Evolutionary conservation across 106 monocot species (phyloP).

Genomic region (Allium fistulosum): DNA sequence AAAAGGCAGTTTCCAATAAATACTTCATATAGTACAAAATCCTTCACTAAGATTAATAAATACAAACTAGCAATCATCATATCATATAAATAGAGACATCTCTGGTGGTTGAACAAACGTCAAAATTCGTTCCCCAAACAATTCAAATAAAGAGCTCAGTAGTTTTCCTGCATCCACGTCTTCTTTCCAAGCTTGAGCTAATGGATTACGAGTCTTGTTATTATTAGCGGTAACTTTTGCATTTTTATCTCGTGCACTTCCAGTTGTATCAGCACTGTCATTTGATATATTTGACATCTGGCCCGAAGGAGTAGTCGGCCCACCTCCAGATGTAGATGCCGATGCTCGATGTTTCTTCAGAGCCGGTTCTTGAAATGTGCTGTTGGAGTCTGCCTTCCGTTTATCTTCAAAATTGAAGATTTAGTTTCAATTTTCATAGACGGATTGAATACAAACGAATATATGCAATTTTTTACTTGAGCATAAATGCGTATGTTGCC

Average conservation of each 20-base stretch:
- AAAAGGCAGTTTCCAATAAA: too few species aligned
- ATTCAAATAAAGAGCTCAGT: slow-evolving; percentile 59
- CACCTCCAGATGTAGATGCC: slow-evolving; percentile 15
- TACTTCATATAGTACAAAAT: too few species aligned
- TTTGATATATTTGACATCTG: slow-evolving; percentile 19
- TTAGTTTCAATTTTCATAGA: neutral
- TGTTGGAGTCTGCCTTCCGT: slow-evolving; percentile 34
- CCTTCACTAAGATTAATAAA: too few species aligned
- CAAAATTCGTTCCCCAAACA: slow-evolving; percentile 83
- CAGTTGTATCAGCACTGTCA: slow-evolving; percentile 9
- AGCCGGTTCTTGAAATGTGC: slow-evolving; percentile 50
- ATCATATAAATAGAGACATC: slow-evolving; percentile 54
- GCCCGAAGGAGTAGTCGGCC: slow-evolving; percentile 29
- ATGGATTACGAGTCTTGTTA: slow-evolving; percentile 17
- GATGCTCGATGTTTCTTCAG: slow-evolving; percentile 63
- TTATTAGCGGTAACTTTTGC: slow-evolving; percentile 1
- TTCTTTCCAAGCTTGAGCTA: slow-evolving; percentile 89
- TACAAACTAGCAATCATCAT: too few species aligned
- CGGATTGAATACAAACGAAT: neutral
- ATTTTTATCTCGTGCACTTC: slow-evolving; percentile 19
- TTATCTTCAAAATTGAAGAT: slow-evolving; percentile 22
- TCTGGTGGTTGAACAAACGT: slow-evolving; percentile 71
- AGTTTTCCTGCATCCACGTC: slow-evolving; percentile 69
- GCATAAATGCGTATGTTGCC: neutral
- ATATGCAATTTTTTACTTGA: neutral